These are phyloP conservation scores for Capsicum pubescens DNA, from an alignment of 257 asterid species.

Conservation along the genomic window DNA sequence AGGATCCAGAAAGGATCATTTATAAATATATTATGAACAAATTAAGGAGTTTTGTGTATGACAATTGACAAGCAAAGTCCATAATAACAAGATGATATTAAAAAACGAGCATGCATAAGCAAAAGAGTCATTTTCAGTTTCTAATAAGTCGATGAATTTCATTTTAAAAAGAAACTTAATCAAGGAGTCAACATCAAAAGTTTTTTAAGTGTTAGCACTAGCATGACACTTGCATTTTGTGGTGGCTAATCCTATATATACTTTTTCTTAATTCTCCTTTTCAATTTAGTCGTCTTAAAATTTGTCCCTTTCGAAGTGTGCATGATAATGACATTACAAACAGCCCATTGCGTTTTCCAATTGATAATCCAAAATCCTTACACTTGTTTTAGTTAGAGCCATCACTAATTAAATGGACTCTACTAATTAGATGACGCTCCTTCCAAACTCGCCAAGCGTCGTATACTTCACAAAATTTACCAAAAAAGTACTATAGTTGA, in stretches of 20 bases:
- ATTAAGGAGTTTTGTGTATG: neutral
- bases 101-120: neutral
- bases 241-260: neutral
- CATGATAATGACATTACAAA: neutral
- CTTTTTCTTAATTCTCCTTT: neutral
- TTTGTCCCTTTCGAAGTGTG: neutral
- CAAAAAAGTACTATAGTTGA: neutral
- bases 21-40: neutral
- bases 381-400: neutral
- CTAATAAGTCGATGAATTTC: neutral
- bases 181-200: neutral
- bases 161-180: neutral
- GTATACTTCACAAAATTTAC: neutral
- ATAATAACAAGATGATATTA: neutral
- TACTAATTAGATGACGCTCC: neutral
- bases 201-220: neutral
- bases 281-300: slow-evolving; percentile 7
- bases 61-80: neutral
- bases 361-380: slow-evolving; percentile 4
- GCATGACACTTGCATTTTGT: neutral
- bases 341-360: neutral
- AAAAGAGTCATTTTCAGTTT: neutral
- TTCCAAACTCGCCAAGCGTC: neutral
- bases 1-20: neutral
- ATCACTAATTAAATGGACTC: neutral